These are phyloP conservation scores for Phyllosticta citriasiana DNA, from an alignment of 2,329 filamentous ascomycete genomes.

Conservation along the genomic window DNA sequence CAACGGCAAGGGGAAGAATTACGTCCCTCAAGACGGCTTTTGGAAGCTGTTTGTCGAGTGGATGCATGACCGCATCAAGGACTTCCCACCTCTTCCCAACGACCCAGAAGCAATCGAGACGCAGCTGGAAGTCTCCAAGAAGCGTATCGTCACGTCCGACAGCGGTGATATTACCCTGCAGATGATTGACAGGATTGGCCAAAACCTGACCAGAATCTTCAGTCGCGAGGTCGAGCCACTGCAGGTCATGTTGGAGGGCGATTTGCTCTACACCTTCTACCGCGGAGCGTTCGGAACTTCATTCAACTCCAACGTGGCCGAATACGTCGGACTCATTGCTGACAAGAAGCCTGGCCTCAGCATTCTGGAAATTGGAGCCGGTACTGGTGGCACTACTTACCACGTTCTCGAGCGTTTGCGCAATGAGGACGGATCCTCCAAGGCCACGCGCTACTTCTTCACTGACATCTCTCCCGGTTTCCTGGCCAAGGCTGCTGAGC, in stretches of 20 bases:
- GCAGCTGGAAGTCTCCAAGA: background rate
- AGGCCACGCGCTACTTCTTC: slow-evolving; percentile 12
- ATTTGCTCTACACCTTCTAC: slow-evolving; percentile 4
- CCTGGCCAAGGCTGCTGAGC: slow-evolving; percentile 10
- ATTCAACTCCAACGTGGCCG: slow-evolving; percentile 1
- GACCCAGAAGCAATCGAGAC: background rate
- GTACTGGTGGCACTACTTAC: slow-evolving; percentile 10
- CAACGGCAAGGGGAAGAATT: background rate
- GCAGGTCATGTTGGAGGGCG: background rate
- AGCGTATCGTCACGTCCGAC: slow-evolving; percentile 1
- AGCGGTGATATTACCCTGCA: background rate
- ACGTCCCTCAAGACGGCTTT: background rate
- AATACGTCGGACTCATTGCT: background rate
- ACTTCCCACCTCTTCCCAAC: background rate
- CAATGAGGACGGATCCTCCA: background rate
- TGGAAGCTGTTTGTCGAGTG: slow-evolving; percentile 1
- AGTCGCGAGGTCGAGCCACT: background rate
- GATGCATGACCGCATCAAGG: background rate
- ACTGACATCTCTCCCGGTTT: slow-evolving; percentile 17
- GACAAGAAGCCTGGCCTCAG: background rate
- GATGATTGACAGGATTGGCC: background rate
- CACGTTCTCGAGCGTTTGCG: background rate
- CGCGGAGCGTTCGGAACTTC: background rate
- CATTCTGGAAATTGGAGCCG: slow-evolving; percentile 12
- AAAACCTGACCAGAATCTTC: background rate